These are phyloP conservation scores for Fusarium miscanthi DNA, from an alignment of 2,329 filamentous ascomycete genomes.

Conservation along the genomic window DNA sequence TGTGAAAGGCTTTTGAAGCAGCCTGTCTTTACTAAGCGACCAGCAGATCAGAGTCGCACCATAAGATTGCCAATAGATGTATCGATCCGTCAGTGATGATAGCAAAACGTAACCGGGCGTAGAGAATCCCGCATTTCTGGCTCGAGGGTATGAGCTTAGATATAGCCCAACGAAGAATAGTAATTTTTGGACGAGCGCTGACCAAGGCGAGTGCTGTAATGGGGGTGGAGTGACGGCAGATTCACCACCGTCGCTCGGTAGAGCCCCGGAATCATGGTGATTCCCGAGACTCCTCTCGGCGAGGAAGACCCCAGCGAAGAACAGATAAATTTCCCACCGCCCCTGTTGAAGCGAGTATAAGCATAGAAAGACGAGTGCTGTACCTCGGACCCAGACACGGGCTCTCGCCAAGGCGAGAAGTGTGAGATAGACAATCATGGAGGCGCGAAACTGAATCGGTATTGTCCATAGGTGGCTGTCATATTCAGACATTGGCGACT, in stretches of 20 bases:
- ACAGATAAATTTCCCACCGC: not conserved
- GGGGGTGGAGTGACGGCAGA: not conserved
- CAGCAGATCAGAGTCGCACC: not conserved
- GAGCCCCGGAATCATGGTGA: fast-evolving
- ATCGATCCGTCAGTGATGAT: not conserved
- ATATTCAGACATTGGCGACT: not conserved
- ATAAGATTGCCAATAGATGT: not conserved
- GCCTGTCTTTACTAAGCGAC: not conserved
- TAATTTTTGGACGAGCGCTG: fast-evolving
- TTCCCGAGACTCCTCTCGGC: not conserved
- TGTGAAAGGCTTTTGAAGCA: not conserved
- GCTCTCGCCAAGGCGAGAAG: not conserved
- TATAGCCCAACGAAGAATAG: not conserved
- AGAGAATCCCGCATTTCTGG: not conserved
- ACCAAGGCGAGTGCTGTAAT: fast-evolving
- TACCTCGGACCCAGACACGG: not conserved
- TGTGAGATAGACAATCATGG: not conserved
- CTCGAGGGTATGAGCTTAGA: not conserved
- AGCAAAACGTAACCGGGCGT: not conserved
- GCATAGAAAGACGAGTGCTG: fast-evolving
- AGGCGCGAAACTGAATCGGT: not conserved
- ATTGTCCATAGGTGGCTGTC: not conserved
- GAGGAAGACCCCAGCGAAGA: not conserved
- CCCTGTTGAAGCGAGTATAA: not conserved
- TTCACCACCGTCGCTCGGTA: fast-evolving